phyloP scores from a whole-genome alignment of 1,284 basidiomycete genomes.

The Tylopilus sp. region DNA sequence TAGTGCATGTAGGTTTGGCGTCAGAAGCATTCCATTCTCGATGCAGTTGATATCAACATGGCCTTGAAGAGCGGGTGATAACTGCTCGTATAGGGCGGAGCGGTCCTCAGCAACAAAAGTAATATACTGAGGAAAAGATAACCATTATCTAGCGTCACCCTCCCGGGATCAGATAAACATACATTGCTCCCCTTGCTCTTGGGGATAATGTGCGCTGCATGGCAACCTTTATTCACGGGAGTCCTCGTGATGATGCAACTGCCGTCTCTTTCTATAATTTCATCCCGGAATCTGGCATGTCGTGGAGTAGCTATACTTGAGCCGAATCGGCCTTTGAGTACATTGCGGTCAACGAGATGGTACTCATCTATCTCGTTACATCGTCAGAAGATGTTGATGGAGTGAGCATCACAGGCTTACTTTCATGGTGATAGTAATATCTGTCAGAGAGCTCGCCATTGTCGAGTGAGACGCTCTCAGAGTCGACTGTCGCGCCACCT shows the following conservation, averaged over 20 bases:
- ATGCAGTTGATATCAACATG: neutral
- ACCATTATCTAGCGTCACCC: neutral
- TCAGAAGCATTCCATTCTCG: neutral
- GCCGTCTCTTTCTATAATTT: neutral
- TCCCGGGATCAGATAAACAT: neutral
- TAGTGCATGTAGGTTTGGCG: neutral
- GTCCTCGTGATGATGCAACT: neutral
- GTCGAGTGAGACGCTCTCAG: no score
- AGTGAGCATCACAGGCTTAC: no score
- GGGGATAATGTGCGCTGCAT: neutral
- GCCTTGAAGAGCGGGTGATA: neutral
- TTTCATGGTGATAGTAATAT: no score
- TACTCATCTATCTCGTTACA: no score
- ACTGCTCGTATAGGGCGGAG: neutral
- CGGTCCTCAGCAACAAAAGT: neutral
- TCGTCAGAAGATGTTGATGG: no score
- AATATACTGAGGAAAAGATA: conserved; percentile 2
- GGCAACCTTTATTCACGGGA: neutral
- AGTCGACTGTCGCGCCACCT: no score
- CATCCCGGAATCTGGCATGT: neutral
- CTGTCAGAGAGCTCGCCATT: no score
- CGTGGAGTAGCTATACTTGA: neutral
- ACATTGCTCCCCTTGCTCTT: neutral
- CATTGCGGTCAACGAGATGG: no score
- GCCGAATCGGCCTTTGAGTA: no score